Conservation (phyloP, 345 rosid genomes). For the Erucastrum elatum region DNA sequence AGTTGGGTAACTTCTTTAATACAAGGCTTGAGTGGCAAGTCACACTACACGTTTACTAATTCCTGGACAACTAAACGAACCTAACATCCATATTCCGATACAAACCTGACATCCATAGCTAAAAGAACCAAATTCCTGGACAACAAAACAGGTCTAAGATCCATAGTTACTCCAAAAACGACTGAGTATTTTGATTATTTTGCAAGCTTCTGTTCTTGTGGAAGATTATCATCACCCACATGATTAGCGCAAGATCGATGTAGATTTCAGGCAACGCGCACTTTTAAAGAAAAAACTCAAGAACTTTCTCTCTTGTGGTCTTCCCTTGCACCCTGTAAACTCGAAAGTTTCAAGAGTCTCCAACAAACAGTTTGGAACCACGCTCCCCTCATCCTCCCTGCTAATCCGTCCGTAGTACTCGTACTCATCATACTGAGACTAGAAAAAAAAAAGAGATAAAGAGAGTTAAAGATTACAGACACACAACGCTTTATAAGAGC, state of each 20-base stretch:
- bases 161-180: neutral
- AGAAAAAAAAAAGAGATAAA: neutral
- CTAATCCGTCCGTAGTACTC: neutral
- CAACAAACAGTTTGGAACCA: constrained; percentile 2
- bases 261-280: neutral
- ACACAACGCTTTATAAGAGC: neutral
- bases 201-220: neutral
- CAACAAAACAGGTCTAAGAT: neutral
- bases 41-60: neutral
- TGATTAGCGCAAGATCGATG: neutral
- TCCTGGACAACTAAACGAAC: neutral
- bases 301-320: neutral
- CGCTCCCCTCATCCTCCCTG: neutral
- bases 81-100: neutral
- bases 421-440: too few species aligned
- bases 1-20: neutral
- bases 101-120: neutral
- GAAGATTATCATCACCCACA: neutral
- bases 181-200: neutral
- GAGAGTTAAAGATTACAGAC: neutral
- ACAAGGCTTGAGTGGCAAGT: neutral
- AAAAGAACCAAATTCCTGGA: neutral
- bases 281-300: neutral
- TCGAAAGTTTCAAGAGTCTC: neutral
- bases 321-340: neutral